Percentiles rank a stretch among this genome's conserved stretches.
phyloP scores from a whole-genome alignment of 495 filamentous ascomycete genomes.

The Neurospora sp. region DNA sequence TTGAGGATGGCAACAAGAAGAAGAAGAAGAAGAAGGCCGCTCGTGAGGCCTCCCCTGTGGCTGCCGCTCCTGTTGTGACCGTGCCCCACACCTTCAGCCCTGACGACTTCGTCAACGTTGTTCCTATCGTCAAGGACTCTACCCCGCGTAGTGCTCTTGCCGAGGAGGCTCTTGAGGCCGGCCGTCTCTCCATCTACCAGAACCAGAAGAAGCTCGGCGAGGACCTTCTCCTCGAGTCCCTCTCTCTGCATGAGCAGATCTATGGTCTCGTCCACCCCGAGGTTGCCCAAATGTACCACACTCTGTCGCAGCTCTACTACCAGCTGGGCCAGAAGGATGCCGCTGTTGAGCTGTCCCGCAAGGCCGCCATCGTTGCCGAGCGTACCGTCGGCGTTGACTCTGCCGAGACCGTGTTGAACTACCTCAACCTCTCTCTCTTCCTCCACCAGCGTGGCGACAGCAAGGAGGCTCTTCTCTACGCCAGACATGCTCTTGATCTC shows the following conservation, averaged over 20 bases:
- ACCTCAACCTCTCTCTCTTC: conserved; percentile 93
- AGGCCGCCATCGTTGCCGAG: conserved; percentile 93
- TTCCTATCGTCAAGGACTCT: conserved; percentile 89
- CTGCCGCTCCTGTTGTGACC: conserved; percentile 38
- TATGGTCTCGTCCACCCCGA: conserved; percentile 97
- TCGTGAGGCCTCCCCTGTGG: conserved; percentile 38
- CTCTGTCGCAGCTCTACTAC: conserved; percentile 89
- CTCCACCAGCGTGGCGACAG: conserved; percentile 87
- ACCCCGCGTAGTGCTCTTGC: conserved; percentile 79
- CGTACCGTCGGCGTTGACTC: conserved; percentile 91
- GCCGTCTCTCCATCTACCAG: conserved; percentile 87
- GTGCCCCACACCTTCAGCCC: conserved; percentile 57
- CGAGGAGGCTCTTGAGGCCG: conserved; percentile 92
- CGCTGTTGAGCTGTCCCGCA: conserved; percentile 89
- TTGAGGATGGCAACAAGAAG: conserved; percentile 21
- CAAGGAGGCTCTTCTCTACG: conserved; percentile 67
- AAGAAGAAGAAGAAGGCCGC: conserved; percentile 76
- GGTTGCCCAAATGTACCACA: conserved; percentile 90
- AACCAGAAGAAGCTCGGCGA: conserved; percentile 93
- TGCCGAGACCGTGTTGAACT: conserved; percentile 83
- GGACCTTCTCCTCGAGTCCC: conserved; percentile 86
- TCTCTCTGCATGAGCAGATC: conserved; percentile 96
- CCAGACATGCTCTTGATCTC: conserved; percentile 85
- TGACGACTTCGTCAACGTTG: conserved; percentile 83
- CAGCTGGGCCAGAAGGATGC: conserved; percentile 91